phyloP scores from a whole-genome alignment of 306 rosid species.

The Trifolium subterraneum region DNA sequence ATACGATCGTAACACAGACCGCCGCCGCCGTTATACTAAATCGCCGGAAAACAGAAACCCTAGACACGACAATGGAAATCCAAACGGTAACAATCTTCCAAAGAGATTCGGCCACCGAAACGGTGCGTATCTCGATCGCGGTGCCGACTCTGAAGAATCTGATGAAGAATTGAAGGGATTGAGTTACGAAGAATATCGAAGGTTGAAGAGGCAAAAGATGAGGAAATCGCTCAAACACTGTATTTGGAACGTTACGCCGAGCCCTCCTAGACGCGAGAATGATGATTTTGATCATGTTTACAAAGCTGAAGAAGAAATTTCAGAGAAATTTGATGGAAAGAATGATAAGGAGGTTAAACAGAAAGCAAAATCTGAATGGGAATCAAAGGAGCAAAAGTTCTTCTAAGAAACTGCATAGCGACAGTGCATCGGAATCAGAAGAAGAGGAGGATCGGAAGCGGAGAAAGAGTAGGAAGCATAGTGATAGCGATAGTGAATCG shows the following conservation, averaged over 20 bases:
- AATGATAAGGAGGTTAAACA: constrained; percentile 37
- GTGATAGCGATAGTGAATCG: constrained; percentile 46
- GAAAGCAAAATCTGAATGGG: constrained; percentile 34
- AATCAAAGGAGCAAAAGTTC: constrained; percentile 32
- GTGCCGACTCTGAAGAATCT: too few relatives aligned
- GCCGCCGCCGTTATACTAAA: too few relatives aligned
- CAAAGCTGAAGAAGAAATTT: constrained; percentile 57
- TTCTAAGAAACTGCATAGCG: constrained; percentile 50
- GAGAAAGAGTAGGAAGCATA: constrained; percentile 50
- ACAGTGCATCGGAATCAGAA: constrained; percentile 55
- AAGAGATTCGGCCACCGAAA: too few relatives aligned
- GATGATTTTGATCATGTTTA: constrained; percentile 56
- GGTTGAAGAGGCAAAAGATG: constrained; percentile 85
- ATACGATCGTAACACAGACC: too few relatives aligned
- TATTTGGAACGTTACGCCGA: constrained; percentile 84
- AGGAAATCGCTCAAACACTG: constrained; percentile 72
- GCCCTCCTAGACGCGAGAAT: constrained; percentile 73
- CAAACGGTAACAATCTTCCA: too few relatives aligned
- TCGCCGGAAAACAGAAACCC: too few relatives aligned
- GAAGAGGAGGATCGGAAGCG: constrained; percentile 50
- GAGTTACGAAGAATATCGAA: too few relatives aligned
- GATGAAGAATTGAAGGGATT: too few relatives aligned
- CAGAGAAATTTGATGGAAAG: constrained; percentile 36
- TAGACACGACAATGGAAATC: too few relatives aligned
- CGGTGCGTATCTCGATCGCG: too few relatives aligned